Percentiles rank a stretch among this genome's conserved stretches.
Evolutionary conservation across 306 rosid species (phyloP).

Genomic region (Sicyos baderoa): DNA sequence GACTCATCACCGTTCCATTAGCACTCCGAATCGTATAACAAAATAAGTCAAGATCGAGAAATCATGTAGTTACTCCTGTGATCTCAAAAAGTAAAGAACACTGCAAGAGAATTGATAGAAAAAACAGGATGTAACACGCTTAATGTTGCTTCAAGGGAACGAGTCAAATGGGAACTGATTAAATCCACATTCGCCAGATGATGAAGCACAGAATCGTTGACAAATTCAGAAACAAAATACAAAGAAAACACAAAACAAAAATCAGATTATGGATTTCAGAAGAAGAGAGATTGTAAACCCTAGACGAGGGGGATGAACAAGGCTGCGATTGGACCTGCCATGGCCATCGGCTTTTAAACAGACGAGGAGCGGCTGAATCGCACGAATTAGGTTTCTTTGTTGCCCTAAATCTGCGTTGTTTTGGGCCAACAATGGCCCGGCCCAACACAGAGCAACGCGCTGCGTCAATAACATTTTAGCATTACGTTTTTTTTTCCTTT

Average conservation of each 20-base stretch:
- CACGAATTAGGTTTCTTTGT: not conserved
- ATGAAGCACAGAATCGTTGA: constrained; percentile 40
- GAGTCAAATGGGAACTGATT: constrained; percentile 64
- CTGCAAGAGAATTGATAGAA: constrained; percentile 20
- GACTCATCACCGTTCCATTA: constrained; percentile 48
- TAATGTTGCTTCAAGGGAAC: constrained; percentile 93
- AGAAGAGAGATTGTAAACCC: not conserved
- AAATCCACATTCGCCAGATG: constrained; percentile 82
- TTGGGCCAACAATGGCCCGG: not conserved
- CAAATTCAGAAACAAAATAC: not conserved
- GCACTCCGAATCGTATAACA: not conserved
- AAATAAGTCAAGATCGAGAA: too few relatives aligned
- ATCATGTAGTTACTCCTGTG: constrained; percentile 40
- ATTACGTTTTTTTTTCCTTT: too few relatives aligned
- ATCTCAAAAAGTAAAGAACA: constrained; percentile 14
- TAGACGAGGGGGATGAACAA: not conserved
- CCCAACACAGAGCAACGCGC: not conserved
- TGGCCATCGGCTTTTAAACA: not conserved
- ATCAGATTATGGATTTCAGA: not conserved
- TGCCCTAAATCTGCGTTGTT: not conserved
- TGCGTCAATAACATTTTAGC: too few relatives aligned
- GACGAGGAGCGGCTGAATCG: constrained; percentile 1
- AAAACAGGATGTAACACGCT: constrained; percentile 39
- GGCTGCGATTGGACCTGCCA: accelerated
- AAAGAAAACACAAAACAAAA: not conserved